Base-by-base conservation (phyloP, 805 yeast genomes). In the Pichia manshurica region DNA sequence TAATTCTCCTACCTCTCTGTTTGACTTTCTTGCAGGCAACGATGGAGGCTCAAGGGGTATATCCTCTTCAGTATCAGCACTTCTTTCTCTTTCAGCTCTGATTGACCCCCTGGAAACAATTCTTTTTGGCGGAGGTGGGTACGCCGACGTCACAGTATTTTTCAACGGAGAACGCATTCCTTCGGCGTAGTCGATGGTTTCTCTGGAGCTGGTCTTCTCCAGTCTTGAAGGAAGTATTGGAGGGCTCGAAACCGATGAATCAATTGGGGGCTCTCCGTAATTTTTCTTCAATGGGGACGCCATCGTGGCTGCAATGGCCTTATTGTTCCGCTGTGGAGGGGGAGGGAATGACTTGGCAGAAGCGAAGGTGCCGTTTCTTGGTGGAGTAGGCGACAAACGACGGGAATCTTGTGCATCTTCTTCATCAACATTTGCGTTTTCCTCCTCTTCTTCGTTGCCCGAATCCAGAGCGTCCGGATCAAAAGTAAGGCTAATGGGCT, bases 141-240 rank as follows among this genome's bases (percentile, higher is more conserved):
- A 38, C 21, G 42, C 28, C 12, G 10, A 9, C 22, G 23, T 3
- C n/a, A 22, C 16, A 21, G 20, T 31, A 8, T 31, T 37, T 15
- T 47, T 47, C 22, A 43, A 21, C 22, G 50, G 50, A 22, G 50
- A 47, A 12, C 50, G 40, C 50, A 47, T 47, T 28, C 50, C 50
- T 47, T 47, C 50, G 3, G 50, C 50, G 42, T 29, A 47, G 42
- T 39, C 42, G 40, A 37, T 38, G 9, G 50, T 36, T 10, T 39
- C 51, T 3, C 43, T 39, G 5, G 43, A 39, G 19, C 31, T 23
- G 6, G 35, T 8, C 20, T 23, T 39, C 15, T 39, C 25, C 4
- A 28, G 20, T 25, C 31, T 29, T n/a, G 43, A 29, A 6, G 43
- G 23, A 5, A 39, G 25, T 25, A 28, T 16, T 22, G 35, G 20